These are phyloP conservation scores for Ceratobasidium sp. DNA, from an alignment of 1,284 basidiomycete species.

Conservation along the genomic window DNA sequence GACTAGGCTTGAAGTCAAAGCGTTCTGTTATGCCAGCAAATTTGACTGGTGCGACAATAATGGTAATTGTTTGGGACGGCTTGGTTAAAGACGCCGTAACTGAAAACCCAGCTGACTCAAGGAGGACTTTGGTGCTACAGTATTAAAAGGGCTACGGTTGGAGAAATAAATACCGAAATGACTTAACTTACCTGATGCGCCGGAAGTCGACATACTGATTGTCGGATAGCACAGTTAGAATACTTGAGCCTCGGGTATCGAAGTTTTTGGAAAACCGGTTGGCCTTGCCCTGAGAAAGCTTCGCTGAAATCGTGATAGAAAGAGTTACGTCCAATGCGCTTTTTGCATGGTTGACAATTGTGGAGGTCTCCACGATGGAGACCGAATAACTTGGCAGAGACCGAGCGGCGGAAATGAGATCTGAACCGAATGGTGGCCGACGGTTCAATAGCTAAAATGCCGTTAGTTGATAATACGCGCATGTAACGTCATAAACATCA, in stretches of 20 bases:
- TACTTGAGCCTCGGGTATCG: conserved; percentile 67
- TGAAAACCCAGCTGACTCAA: conserved; percentile 65
- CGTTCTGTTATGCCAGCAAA: conserved; percentile 70
- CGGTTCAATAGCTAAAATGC: conserved; percentile 73
- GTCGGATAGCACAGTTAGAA: conserved; percentile 79
- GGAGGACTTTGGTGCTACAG: conserved; percentile 73
- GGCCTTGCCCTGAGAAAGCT: conserved; percentile 56
- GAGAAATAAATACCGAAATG: conserved; percentile 8
- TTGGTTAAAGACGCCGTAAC: conserved; percentile 68
- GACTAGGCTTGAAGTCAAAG: conserved; percentile 65
- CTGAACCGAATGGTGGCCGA: conserved; percentile 74
- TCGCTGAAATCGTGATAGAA: conserved; percentile 65
- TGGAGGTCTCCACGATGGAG: conserved; percentile 60
- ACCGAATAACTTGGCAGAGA: conserved; percentile 73
- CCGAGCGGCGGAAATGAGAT: conserved; percentile 67
- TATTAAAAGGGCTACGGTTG: conserved; percentile 2
- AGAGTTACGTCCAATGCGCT: conserved; percentile 67
- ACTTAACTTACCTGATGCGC: conserved; percentile 68
- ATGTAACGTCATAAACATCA: conserved; percentile 53
- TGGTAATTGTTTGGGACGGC: conserved; percentile 75
- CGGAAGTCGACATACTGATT: conserved; percentile 77
- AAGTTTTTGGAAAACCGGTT: conserved; percentile 58
- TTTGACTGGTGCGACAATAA: conserved; percentile 73
- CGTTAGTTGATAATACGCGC: conserved; percentile 39
- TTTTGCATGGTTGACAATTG: conserved; percentile 59